A percentile compares a stretch with the other conserved stretches of the same genome.
Conservation (phyloP, 2,329 filamentous ascomycete species). For the Colletotrichum abscissum region DNA sequence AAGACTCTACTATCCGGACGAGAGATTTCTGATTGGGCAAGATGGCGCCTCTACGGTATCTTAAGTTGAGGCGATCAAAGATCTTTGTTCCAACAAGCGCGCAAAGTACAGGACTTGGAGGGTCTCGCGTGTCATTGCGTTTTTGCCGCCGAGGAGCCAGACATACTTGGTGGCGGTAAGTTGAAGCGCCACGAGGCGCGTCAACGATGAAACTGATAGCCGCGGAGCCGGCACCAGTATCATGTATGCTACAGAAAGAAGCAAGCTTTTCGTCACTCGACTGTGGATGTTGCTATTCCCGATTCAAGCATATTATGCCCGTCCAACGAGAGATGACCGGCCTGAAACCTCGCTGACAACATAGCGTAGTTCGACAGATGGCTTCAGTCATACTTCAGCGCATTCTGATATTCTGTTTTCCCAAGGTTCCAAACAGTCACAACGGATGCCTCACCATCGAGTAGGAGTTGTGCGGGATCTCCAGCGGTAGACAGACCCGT, state of each 20-base stretch:
- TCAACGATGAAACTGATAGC: not conserved
- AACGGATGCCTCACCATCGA: not conserved
- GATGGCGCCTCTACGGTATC: not conserved
- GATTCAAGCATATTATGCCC: not conserved
- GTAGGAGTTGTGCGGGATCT: not conserved
- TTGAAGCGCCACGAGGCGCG: not conserved
- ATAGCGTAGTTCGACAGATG: too few species aligned
- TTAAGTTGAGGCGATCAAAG: not conserved
- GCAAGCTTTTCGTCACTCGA: not conserved
- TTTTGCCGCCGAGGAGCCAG: not conserved
- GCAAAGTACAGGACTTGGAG: not conserved
- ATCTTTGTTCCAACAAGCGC: conserved; percentile 5
- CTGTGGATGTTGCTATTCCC: not conserved
- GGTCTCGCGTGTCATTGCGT: not conserved
- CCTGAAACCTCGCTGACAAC: not conserved
- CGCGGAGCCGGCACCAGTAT: not conserved
- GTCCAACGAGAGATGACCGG: not conserved
- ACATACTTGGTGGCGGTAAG: not conserved
- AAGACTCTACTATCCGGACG: not conserved
- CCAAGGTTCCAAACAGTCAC: not conserved
- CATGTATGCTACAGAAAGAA: not conserved
- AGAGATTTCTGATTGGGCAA: not conserved
- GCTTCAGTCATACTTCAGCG: not conserved
- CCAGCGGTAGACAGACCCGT: not conserved
- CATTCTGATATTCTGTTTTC: not conserved